Base-by-base conservation (phyloP, 2,329 filamentous ascomycete species). In the Fusarium pseudograminearum region DNA sequence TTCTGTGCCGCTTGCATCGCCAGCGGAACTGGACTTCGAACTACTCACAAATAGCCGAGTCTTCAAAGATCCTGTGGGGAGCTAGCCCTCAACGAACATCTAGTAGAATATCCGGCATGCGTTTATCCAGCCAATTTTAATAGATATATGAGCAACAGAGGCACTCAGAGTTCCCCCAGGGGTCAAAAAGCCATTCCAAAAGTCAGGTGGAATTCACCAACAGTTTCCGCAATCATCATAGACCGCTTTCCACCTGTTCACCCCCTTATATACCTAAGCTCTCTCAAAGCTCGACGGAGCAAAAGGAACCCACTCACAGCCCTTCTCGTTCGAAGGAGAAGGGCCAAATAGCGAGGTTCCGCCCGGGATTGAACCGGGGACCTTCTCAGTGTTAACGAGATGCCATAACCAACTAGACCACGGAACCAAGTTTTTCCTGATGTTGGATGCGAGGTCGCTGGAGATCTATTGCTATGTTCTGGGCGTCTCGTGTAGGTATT, bases 1-100 rank as follows among this genome's bases (percentile, higher is more conserved):
- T 65, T 80, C 7, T 50, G 72, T 22, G 74, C 78, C 5, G 76
- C 78, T 18, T 61, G 79, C 20, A 57, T 78, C 12, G 76, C 78
- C 2, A 78, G 67, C 33, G 70, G 76, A 22, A 76, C 72, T 24
- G 71, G 74, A 5, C 69, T 80, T 44, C 73, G 79, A 41, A 78
- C 67, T 24, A 73, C 61, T 38, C 71, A 73, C 46, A 72, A 73
- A 38, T 74, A 58, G 20, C 36, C 11, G 4, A 15, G 33, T 28
- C n/a, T 41, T 24, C 20, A 14, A 31, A 22, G 45, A 34, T 7
- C 16, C n/a, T 9, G 15, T 24, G 15, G 16, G n/a, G 28, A 20
- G 11, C 30, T 15, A 42, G 14, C 24, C 7, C 22, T 42, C 15
- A 16, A 16, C 22, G 14, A 42, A 24, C 24, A 5, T 24, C 40